These are phyloP conservation scores for Russula ochroleuca DNA, from an alignment of 768 basidiomycete genomes.

Conservation along the genomic window DNA sequence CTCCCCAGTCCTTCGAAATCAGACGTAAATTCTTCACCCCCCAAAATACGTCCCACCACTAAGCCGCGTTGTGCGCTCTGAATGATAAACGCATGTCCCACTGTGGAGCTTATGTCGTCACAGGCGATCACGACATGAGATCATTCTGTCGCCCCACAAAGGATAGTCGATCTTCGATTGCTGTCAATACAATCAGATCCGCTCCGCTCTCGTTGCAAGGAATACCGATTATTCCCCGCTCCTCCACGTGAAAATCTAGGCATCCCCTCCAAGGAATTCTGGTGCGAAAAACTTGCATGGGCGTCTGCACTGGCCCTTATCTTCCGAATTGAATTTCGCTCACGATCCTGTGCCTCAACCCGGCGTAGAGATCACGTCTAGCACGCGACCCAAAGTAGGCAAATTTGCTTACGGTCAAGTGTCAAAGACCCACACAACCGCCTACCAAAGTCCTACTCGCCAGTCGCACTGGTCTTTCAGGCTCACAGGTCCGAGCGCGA, in stretches of 20 bases:
- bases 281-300: background rate
- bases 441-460: background rate
- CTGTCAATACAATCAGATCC: background rate
- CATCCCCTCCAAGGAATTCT: background rate
- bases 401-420: background rate
- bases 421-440: background rate
- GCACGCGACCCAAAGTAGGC: background rate
- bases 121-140: conserved; percentile 5
- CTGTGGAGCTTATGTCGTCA: conserved; percentile 16
- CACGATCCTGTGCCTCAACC: conserved; percentile 1
- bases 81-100: background rate
- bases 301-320: background rate
- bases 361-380: conserved; percentile 4
- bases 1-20: background rate
- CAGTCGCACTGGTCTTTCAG: too few species aligned
- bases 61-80: background rate
- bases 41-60: background rate
- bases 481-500: too few species aligned
- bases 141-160: background rate
- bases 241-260: too few species aligned
- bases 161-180: background rate
- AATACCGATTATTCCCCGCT: too few species aligned
- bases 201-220: background rate
- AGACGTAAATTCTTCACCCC: conserved; percentile 1
- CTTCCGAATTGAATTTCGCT: background rate